A percentile compares a stretch with the other conserved stretches of the same genome.
phyloP scores from a whole-genome alignment of 1,139 yeast species.

The Suhomyces choctaworum region DNA sequence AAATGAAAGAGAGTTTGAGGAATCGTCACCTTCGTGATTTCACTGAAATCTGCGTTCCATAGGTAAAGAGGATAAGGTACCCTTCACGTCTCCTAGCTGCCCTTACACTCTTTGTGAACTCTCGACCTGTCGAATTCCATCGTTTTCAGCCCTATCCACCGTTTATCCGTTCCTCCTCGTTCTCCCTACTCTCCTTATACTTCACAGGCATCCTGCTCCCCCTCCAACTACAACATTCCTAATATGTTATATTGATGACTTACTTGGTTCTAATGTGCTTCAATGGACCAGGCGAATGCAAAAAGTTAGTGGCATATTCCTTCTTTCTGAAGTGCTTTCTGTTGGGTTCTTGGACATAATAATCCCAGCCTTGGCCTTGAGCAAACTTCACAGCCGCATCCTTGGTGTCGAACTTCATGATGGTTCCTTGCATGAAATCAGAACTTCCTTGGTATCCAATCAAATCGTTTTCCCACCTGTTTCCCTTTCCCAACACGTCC shows the following conservation, averaged over 20 bases:
- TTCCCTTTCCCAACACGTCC: slow-evolving; percentile 76
- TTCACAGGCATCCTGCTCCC: not conserved
- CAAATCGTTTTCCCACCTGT: slow-evolving; percentile 88
- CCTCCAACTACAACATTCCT: too few relatives aligned
- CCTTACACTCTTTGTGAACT: too few relatives aligned
- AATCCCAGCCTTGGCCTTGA: slow-evolving; percentile 83
- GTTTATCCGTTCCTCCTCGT: not conserved
- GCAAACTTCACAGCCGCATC: slow-evolving; percentile 82
- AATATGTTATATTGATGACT: slow-evolving; percentile 4
- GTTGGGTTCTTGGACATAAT: slow-evolving; percentile 80
- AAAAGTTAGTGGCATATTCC: slow-evolving; percentile 72
- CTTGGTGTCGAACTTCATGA: slow-evolving; percentile 69
- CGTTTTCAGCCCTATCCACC: not conserved
- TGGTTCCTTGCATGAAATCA: slow-evolving; percentile 87
- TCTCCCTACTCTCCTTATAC: not conserved
- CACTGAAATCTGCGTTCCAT: too few relatives aligned
- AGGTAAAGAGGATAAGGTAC: too few relatives aligned
- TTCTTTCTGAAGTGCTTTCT: slow-evolving; percentile 71
- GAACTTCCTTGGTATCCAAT: slow-evolving; percentile 84
- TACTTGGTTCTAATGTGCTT: slow-evolving; percentile 84
- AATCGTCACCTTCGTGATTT: too few relatives aligned
- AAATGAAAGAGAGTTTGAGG: too few relatives aligned
- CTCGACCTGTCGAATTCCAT: too few relatives aligned
- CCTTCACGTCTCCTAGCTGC: too few relatives aligned
- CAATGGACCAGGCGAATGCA: slow-evolving; percentile 68